phyloP scores from a whole-genome alignment of 139 green algal genomes.

The Edaphochlamys debaryana region DNA sequence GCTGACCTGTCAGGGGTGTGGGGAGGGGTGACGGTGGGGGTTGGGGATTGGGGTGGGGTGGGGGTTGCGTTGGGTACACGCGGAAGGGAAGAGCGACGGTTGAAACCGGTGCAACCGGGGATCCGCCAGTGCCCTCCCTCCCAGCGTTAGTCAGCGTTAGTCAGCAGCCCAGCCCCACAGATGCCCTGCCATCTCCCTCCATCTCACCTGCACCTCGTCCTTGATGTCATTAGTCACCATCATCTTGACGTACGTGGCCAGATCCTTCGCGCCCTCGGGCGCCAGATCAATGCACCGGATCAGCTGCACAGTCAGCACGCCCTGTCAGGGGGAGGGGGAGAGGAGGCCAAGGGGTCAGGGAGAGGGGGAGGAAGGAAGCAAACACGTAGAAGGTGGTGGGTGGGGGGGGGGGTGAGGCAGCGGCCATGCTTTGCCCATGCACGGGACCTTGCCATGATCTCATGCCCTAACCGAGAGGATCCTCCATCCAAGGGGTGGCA shows the following conservation, averaged over 20 bases:
- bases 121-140: background rate
- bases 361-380: background rate
- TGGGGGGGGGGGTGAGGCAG: background rate
- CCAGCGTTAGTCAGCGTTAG: too few relatives aligned
- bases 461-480: too few relatives aligned
- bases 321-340: conserved; percentile 15
- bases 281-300: conserved; percentile 62
- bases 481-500: too few relatives aligned
- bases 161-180: too few relatives aligned
- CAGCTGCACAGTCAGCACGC: conserved; percentile 70
- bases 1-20: conserved; percentile 31
- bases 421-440: too few relatives aligned
- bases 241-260: conserved; percentile 58
- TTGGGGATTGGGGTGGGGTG: too few relatives aligned
- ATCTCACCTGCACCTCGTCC: conserved; percentile 32
- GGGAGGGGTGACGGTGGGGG: background rate
- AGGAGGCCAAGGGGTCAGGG: background rate
- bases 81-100: background rate
- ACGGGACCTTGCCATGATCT: too few relatives aligned
- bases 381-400: conserved; percentile 1
- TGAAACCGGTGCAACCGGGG: background rate
- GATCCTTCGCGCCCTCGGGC: conserved; percentile 48
- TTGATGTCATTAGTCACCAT: conserved; percentile 51
- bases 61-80: too few relatives aligned
- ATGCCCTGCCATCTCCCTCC: too few relatives aligned